phyloP scores from a whole-genome alignment of 1,139 yeast species.

The Suhomyces anneliseae region DNA sequence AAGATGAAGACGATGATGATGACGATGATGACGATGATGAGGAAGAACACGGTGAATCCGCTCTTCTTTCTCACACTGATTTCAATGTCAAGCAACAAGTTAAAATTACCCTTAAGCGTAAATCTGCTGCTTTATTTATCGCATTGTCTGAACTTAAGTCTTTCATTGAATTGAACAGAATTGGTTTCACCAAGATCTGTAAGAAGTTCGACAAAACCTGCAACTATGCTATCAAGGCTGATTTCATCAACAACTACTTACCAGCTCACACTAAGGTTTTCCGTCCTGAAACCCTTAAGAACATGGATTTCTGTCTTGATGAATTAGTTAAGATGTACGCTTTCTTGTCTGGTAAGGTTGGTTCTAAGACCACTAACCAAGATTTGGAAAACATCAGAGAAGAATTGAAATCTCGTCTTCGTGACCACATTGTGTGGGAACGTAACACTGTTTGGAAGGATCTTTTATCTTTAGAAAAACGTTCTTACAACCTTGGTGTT shows the following conservation, averaged over 20 bases:
- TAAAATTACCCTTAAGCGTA: conserved; percentile 66
- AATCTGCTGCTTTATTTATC: conserved; percentile 67
- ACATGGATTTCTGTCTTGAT: conserved; percentile 48
- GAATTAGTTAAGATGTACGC: conserved; percentile 53
- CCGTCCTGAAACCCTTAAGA: conserved; percentile 40
- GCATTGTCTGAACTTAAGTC: conserved; percentile 81
- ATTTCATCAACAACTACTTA: conserved; percentile 49
- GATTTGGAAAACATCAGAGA: conserved; percentile 55
- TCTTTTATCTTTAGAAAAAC: conserved; percentile 85
- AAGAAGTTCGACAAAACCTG: conserved; percentile 89
- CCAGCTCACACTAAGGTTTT: conserved; percentile 49
- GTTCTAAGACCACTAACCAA: conserved; percentile 25
- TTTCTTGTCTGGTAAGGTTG: conserved; percentile 36
- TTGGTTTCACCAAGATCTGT: conserved; percentile 85
- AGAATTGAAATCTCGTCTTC: conserved; percentile 70
- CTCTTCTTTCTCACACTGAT: conserved; percentile 46
- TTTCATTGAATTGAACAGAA: conserved; percentile 74
- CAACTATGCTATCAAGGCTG: conserved; percentile 55
- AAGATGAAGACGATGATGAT: conserved; percentile 27
- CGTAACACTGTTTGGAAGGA: conserved; percentile 97
- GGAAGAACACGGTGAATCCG: conserved; percentile 41
- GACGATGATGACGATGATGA: conserved; percentile 45
- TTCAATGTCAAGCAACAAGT: conserved; percentile 52
- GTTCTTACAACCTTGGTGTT: conserved; percentile 36
- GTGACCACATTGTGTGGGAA: conserved; percentile 96